Evolutionary conservation across 2,329 filamentous ascomycete species (phyloP).

Genomic region (Fusarium caatingaense): DNA sequence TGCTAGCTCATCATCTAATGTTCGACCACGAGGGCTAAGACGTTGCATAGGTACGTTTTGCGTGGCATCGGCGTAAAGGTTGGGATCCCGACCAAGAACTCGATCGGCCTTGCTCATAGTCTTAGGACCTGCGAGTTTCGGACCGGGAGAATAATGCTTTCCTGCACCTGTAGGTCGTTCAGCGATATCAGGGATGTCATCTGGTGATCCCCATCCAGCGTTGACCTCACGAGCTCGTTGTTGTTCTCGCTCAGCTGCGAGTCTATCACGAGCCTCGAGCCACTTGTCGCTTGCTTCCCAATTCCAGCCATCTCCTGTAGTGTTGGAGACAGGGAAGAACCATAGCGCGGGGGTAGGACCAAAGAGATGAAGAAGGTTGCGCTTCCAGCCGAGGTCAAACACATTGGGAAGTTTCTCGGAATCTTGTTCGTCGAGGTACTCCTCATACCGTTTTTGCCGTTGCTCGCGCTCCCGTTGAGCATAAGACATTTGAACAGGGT

Average conservation of each 20-base stretch:
- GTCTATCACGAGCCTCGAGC: constrained; percentile 74
- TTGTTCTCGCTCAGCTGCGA: constrained; percentile 67
- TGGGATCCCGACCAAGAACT: constrained; percentile 67
- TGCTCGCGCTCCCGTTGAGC: constrained; percentile 67
- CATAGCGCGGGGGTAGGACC: constrained; percentile 79
- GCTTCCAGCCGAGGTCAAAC: constrained; percentile 87
- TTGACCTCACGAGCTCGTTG: constrained; percentile 72
- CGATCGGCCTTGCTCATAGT: constrained; percentile 68
- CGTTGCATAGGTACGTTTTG: constrained; percentile 59
- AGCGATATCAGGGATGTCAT: constrained; percentile 43
- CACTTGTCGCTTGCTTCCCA: constrained; percentile 91
- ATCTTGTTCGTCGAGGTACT: constrained; percentile 91
- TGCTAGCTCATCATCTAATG: constrained; percentile 57
- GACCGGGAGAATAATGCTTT: constrained; percentile 47
- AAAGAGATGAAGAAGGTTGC: constrained; percentile 85
- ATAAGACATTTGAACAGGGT: constrained; percentile 62
- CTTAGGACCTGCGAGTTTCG: constrained; percentile 45
- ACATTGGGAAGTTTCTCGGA: constrained; percentile 89
- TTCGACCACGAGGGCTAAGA: constrained; percentile 59
- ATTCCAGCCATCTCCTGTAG: constrained; percentile 90
- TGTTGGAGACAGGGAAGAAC: constrained; percentile 84
- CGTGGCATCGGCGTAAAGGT: constrained; percentile 63
- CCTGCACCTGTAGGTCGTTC: constrained; percentile 47
- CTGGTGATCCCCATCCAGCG: constrained; percentile 72
- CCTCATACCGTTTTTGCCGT: constrained; percentile 67